Conservation (phyloP, 106 monocot species). For the Allium cepa region DNA sequence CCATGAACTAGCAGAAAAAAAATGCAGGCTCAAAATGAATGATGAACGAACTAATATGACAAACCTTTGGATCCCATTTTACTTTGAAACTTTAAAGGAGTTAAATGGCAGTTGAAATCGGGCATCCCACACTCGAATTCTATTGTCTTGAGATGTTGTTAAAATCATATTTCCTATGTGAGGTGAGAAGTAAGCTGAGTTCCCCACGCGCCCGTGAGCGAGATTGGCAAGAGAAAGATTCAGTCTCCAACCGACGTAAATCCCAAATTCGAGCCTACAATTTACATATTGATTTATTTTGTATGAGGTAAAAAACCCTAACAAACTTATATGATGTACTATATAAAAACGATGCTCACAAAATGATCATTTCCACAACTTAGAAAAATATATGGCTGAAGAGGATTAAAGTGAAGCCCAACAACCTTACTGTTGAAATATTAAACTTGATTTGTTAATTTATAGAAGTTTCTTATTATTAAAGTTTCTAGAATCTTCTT, state of each 20-base stretch:
- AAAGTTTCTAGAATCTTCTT: no score
- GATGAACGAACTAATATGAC: neutral
- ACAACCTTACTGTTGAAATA: conserved; percentile 80
- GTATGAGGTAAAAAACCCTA: neutral
- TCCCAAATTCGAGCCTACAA: conserved; percentile 86
- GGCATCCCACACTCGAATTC: conserved; percentile 94
- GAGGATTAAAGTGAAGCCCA: conserved; percentile 87
- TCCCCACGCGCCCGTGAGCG: conserved; percentile 80
- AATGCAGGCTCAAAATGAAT: no score
- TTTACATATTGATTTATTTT: neutral
- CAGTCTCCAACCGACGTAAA: conserved; percentile 40
- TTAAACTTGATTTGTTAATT: no score
- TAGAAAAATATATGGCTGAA: conserved; percentile 71
- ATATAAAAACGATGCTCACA: conserved; percentile 42
- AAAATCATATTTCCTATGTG: conserved; percentile 74
- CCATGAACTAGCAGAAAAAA: no score
- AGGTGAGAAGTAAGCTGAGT: conserved; percentile 88
- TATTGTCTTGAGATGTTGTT: conserved; percentile 86
- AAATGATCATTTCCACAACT: conserved; percentile 97
- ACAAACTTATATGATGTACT: neutral
- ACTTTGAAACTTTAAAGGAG: conserved; percentile 92
- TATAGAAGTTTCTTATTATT: no score
- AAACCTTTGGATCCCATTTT: conserved; percentile 98
- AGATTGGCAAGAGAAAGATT: conserved; percentile 59
- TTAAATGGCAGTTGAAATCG: conserved; percentile 91